Conservation (phyloP, 2,329 filamentous ascomycete species). For the Didymella pomorum region DNA sequence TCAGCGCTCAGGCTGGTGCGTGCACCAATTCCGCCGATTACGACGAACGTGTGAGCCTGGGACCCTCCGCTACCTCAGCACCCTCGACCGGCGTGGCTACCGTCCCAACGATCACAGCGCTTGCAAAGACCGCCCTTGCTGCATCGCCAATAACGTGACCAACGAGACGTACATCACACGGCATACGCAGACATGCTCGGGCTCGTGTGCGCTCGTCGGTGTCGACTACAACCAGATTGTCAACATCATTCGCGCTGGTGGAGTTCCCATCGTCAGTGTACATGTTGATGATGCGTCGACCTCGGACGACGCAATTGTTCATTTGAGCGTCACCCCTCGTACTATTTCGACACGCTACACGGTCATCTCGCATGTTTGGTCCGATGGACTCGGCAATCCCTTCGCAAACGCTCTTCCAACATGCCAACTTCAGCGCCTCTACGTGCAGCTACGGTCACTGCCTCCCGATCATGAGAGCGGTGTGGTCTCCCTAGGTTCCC, state of each 20-base stretch:
- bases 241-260: constrained; percentile 11
- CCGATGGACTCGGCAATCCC: constrained; percentile 24
- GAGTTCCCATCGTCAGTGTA: constrained; percentile 16
- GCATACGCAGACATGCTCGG: not conserved
- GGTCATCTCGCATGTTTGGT: constrained; percentile 25
- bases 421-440: constrained; percentile 18
- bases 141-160: no score
- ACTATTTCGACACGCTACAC: constrained; percentile 15
- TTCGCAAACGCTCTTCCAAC: constrained; percentile 18
- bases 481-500: constrained; percentile 6
- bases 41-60: not conserved
- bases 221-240: constrained; percentile 7
- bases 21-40: no score
- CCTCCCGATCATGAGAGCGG: constrained; percentile 7
- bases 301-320: not conserved
- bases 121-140: not conserved
- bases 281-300: not conserved
- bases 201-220: not conserved
- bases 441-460: not conserved
- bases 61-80: constrained; percentile 13
- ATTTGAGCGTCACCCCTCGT: constrained; percentile 6
- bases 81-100: constrained; percentile 6
- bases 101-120: constrained; percentile 7
- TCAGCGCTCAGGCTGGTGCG: no score
- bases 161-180: no score